Evolutionary conservation across 179 eudicot species (phyloP).

Genomic region (Camellia oleifera): DNA sequence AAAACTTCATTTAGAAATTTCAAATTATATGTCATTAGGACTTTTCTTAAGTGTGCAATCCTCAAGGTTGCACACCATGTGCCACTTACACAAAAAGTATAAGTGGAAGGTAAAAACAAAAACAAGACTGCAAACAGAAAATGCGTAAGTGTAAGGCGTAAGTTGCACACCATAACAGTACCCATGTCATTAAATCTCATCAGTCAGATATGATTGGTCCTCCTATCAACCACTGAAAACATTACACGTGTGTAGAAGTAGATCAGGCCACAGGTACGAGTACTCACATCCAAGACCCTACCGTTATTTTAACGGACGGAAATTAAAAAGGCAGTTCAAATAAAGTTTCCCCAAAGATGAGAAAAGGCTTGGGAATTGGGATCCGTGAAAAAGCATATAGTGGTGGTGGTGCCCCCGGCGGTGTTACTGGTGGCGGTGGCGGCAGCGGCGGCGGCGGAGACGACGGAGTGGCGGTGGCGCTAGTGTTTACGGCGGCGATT

Average conservation of each 20-base stretch:
- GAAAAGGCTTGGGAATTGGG: not conserved
- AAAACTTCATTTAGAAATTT: too few relatives aligned
- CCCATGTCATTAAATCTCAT: too few relatives aligned
- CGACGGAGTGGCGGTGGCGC: not conserved
- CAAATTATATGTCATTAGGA: too few relatives aligned
- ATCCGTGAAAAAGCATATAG: not conserved
- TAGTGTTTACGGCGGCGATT: not conserved
- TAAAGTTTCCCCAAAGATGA: not conserved
- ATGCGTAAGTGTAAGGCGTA: too few relatives aligned
- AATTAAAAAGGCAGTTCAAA: not conserved
- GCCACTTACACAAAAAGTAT: too few relatives aligned
- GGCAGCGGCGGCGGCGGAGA: not conserved
- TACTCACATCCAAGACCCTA: not conserved
- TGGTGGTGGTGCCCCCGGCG: not conserved
- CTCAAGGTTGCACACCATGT: too few relatives aligned
- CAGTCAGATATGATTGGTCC: too few relatives aligned
- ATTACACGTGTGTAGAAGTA: not conserved
- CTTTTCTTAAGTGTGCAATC: too few relatives aligned
- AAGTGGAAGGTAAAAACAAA: too few relatives aligned
- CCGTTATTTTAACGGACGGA: constrained; percentile 10
- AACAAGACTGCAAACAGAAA: too few relatives aligned
- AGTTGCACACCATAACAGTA: too few relatives aligned
- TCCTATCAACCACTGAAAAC: not conserved
- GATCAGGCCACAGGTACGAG: not conserved
- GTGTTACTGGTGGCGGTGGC: not conserved